A percentile compares a stretch with the other conserved stretches of the same genome.
phyloP scores from a whole-genome alignment of 176 grass and related monocot species.

The Leersia perrieri region DNA sequence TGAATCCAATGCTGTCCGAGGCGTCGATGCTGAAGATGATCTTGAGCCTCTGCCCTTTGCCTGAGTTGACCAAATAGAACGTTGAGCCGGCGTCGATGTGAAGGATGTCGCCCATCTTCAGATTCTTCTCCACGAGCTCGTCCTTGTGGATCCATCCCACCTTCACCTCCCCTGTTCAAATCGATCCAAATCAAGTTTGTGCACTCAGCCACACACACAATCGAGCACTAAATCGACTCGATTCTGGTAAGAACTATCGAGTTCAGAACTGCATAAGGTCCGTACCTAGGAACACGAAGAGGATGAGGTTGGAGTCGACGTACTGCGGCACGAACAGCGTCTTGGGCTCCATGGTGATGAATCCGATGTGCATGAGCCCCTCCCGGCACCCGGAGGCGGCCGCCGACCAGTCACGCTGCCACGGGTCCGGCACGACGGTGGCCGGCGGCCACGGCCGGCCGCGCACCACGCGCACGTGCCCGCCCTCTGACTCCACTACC shows the following conservation, averaged over 20 bases:
- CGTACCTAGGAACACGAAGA: constrained; percentile 75
- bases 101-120: constrained; percentile 89
- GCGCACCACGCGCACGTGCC: constrained; percentile 65
- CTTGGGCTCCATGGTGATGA: constrained; percentile 89
- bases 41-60: constrained; percentile 68
- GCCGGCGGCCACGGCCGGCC: constrained; percentile 35
- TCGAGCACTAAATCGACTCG: background rate
- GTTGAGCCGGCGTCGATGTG: constrained; percentile 79
- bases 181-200: background rate
- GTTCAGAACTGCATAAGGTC: background rate
- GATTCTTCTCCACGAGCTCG: constrained; percentile 59
- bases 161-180: constrained; percentile 60
- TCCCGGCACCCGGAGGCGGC: background rate
- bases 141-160: constrained; percentile 76
- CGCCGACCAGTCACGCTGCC: background rate
- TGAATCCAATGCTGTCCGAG: constrained; percentile 60
- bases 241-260: background rate
- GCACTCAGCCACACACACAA: no score
- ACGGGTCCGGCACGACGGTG: background rate
- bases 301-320: constrained; percentile 63
- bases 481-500: constrained; percentile 78
- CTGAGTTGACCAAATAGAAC: constrained; percentile 85
- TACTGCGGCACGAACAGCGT: constrained; percentile 94
- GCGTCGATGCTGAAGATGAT: constrained; percentile 85
- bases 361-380: constrained; percentile 72